Evolutionary conservation across 768 basidiomycete genomes (phyloP).

Genomic region (Leucogyrophana mollusca): DNA sequence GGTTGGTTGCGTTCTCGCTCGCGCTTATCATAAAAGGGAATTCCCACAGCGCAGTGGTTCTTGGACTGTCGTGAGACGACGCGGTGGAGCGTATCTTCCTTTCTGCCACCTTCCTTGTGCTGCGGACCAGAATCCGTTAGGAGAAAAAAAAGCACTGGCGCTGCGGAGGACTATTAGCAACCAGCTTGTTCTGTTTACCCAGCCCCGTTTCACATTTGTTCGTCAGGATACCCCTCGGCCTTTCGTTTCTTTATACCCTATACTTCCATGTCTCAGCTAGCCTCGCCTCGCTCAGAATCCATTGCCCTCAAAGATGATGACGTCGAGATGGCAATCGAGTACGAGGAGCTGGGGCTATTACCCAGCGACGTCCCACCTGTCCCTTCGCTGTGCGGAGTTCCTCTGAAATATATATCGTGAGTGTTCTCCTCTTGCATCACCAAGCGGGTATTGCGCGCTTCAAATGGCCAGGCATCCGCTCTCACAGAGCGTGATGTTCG

Average conservation of each 20-base stretch:
- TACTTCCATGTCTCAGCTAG: slow-evolving; percentile 21
- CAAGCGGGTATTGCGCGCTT: slow-evolving; percentile 7
- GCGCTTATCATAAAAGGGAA: slow-evolving; percentile 1
- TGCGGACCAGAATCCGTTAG: slow-evolving; percentile 1
- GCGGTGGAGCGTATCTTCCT: neutral
- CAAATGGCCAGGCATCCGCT: slow-evolving; percentile 1
- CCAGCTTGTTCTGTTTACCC: slow-evolving; percentile 3
- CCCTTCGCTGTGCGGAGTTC: slow-evolving; percentile 66
- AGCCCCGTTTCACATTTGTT: slow-evolving; percentile 1
- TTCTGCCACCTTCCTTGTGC: neutral
- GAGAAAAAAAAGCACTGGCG: slow-evolving; percentile 5
- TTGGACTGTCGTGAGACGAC: neutral
- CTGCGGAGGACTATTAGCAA: slow-evolving; percentile 6
- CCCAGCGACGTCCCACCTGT: slow-evolving; percentile 33
- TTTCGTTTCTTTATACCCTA: slow-evolving; percentile 21
- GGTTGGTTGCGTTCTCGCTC: no score
- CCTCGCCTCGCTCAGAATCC: slow-evolving; percentile 13
- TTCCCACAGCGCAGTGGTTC: slow-evolving; percentile 2
- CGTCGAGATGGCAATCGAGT: slow-evolving; percentile 35
- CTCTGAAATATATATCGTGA: slow-evolving; percentile 80
- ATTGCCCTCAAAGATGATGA: slow-evolving; percentile 30
- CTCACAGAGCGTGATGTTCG: neutral
- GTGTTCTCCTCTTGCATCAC: slow-evolving; percentile 30
- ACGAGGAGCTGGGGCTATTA: slow-evolving; percentile 42
- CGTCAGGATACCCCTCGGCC: slow-evolving; percentile 8